Base-by-base conservation (phyloP, 345 rosid species). In the Toxicodendron radicans region DNA sequence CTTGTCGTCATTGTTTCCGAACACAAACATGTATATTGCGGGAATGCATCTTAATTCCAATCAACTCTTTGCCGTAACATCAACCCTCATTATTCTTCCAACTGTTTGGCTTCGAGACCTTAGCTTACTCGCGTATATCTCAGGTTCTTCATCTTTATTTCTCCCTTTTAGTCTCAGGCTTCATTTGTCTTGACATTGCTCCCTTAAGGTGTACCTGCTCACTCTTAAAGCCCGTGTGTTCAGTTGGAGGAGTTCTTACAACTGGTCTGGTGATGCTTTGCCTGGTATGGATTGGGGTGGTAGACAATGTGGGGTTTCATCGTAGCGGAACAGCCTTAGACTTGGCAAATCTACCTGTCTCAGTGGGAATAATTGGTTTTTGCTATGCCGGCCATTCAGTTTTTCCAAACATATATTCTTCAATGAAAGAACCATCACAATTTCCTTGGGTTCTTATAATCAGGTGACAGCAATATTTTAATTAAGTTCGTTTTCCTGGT, bases 101-200 rank as follows among this genome's bases (percentile, higher is more conserved):
- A 86, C 97, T 0, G 92, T 88, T 72, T 95, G 94, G 97, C 93
- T 91, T 53, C 88, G 86, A 78, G 91, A 95, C 73, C 91, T 95
- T 23, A 85, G 87, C 69, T 78, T 91, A 71, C 87, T 91, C 66
- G 85, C 97, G 48, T 92, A 92, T 76, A 84, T 95, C 62, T 92
- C 97, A 87, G 94, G 97, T 91, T 75, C 64, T 17, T 53, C 17
- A 8, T 23, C 35, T 59, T 48, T 63, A 51, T 51, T 43, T 75
- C 12, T 45, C 8, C 30, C 38, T 70, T 9, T 33, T 45, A n/a
- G 38, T 35, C 23, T 27, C 64, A 7, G 56, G 51, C 27, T 67
- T 66, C 71, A 23, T 67, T 46, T 70, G 24, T 60, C 18, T 21
- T n/a, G 17, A 8, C 49, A 7, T 46, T 64, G 12, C 35, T 59